These are phyloP conservation scores for Penicillium maclennaniae DNA, from an alignment of 495 filamentous ascomycete genomes.

Conservation along the genomic window DNA sequence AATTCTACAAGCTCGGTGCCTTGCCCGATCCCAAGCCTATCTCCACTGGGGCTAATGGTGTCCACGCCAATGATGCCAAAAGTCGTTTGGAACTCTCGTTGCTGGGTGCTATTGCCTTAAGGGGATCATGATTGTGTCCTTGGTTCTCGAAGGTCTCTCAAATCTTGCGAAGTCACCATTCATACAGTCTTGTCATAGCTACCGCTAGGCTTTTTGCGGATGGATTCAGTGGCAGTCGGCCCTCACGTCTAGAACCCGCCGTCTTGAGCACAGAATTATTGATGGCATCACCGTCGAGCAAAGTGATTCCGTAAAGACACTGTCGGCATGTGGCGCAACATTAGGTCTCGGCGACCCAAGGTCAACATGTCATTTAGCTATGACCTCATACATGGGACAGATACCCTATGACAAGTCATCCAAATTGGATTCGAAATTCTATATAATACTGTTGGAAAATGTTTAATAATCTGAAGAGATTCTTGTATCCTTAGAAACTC, in stretches of 20 bases:
- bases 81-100: constrained; percentile 58
- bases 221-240: not conserved
- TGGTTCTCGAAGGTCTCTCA: not conserved
- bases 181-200: not conserved
- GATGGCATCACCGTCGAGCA: not conserved
- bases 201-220: not conserved
- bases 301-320: not conserved
- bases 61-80: constrained; percentile 26
- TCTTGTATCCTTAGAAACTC: not conserved
- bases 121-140: constrained; percentile 46
- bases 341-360: not conserved
- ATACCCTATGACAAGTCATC: not conserved
- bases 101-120: constrained; percentile 69
- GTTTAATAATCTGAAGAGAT: not conserved
- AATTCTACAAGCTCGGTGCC: constrained; percentile 75
- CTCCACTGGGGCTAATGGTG: constrained; percentile 17
- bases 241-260: not conserved
- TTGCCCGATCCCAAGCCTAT: constrained; percentile 25
- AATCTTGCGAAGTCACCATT: not conserved
- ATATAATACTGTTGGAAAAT: not conserved
- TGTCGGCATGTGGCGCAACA: not conserved
- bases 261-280: not conserved
- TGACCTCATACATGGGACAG: not conserved
- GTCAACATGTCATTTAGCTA: not conserved
- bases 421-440: not conserved